These are phyloP conservation scores for Sesbania bispinosa DNA, from an alignment of 306 rosid genomes.

Conservation along the genomic window DNA sequence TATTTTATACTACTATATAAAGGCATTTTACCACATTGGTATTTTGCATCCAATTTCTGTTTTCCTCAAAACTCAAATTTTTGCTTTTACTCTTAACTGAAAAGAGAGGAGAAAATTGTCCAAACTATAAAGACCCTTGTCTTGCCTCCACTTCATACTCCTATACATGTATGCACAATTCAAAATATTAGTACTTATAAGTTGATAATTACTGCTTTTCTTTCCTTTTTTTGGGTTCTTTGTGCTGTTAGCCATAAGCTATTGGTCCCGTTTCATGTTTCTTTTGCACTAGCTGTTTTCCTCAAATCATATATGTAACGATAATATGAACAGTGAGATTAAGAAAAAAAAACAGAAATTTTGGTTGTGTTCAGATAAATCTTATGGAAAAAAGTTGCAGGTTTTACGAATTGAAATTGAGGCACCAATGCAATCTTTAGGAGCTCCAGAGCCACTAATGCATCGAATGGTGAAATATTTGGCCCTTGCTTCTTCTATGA, in stretches of 20 bases:
- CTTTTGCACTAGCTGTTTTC: background rate
- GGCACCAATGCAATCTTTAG: conserved; percentile 70
- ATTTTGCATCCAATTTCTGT: background rate
- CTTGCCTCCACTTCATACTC: too few species aligned
- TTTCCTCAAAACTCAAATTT: too few species aligned
- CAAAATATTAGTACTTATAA: too few species aligned
- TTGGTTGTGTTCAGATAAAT: too few species aligned
- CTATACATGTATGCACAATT: too few species aligned
- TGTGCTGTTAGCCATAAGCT: background rate
- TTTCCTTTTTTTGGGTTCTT: background rate
- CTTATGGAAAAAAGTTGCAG: conserved; percentile 45
- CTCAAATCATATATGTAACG: background rate
- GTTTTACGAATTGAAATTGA: conserved; percentile 76
- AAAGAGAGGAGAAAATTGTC: too few species aligned
- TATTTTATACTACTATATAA: background rate
- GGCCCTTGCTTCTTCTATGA: conserved; percentile 82
- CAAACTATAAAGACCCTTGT: too few species aligned
- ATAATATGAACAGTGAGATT: conserved; percentile 2
- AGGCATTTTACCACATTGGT: background rate
- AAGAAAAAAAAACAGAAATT: background rate
- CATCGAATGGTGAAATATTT: conserved; percentile 82
- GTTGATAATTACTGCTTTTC: background rate
- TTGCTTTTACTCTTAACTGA: too few species aligned
- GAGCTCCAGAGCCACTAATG: conserved; percentile 80
- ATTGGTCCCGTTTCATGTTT: background rate